Evolutionary conservation across 116 monocot genomes (phyloP), one percentile per base, ranked within the genome.

Genomic region (Zostera marina): DNA sequence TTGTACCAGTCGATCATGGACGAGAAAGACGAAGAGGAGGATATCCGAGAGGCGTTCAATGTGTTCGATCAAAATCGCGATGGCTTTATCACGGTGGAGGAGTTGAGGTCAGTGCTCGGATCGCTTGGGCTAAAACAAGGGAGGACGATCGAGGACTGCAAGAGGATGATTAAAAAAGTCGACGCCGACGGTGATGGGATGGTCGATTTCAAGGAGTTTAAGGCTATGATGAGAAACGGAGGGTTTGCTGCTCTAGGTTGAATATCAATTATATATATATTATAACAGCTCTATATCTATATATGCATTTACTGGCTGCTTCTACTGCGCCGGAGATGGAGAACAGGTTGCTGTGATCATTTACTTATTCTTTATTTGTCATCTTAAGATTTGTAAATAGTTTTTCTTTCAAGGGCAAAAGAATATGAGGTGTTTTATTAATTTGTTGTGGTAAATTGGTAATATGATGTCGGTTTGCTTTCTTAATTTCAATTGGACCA

Each of bases 11-110:
- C 65, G 15, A 82, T 91, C 56, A 67, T 83, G 77, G 73, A 66
- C 41, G 73, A 72, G 60, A 55, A 44, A 32, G 77, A 77, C 64
- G 72, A 72, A 54, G 72, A 77, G 67, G 77, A 72, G 70, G 85
- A 81, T 67, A 79, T 91, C 71, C 54, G 76, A 39, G 85, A 81
- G 81, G 91, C 85, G 3, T 91, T 91, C 74, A 64, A 79, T 19
- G 91, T 91, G 48, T 91, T 91, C 60, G 91, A 91, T 51, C 81
- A 77, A 60, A 75, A 91, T 62, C 85, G 91, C 1, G 90, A 91
- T 54, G 90, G 91, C 39, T 91, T 77, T 72, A 91, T 91, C 53
- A 81, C 79, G 56, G 90, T 77, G 44, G 90, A 91, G 63, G 81
- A 91, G 79, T 73, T 79, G 54, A 55, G 81, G 8, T 75, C 76